Conservation (phyloP, 2,329 filamentous ascomycete genomes). For the Lasiodiplodia hormozganensis region DNA sequence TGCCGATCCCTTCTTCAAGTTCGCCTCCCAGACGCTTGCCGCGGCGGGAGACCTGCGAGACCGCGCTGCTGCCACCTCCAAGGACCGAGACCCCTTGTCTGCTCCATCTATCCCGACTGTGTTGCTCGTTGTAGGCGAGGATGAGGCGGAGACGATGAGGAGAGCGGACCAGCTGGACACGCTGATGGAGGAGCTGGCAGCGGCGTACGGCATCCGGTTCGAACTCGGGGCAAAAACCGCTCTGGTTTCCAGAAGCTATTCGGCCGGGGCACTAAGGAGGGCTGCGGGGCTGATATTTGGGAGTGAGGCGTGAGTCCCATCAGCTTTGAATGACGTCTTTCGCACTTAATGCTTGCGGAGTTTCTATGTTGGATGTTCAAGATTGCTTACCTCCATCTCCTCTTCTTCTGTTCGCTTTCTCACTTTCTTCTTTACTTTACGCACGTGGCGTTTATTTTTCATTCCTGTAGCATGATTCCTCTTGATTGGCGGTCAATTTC, state of each 20-base stretch:
- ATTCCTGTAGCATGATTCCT: background rate
- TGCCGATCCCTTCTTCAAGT: background rate
- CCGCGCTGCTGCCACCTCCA: no score
- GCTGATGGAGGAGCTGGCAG: background rate
- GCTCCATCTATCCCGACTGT: slow-evolving; percentile 3
- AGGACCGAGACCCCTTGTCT: background rate
- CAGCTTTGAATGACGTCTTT: background rate
- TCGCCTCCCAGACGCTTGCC: background rate
- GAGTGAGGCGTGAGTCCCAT: background rate
- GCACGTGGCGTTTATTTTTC: background rate
- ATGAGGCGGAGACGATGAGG: background rate
- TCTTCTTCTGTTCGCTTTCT: background rate
- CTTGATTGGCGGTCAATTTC: background rate
- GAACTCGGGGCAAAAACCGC: background rate
- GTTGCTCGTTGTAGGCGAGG: slow-evolving; percentile 20
- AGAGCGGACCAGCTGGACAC: background rate
- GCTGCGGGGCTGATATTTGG: background rate
- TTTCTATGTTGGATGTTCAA: background rate
- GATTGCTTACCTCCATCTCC: background rate
- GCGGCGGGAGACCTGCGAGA: background rate
- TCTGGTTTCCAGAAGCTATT: slow-evolving; percentile 7
- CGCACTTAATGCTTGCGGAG: background rate
- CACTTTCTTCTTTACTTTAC: background rate
- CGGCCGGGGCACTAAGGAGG: background rate
- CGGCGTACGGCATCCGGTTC: background rate